Percentiles rank a stretch among this genome's conserved stretches.
phyloP scores from a whole-genome alignment of 2,329 filamentous ascomycete species.

The Pseudogymnoascus sp. region DNA sequence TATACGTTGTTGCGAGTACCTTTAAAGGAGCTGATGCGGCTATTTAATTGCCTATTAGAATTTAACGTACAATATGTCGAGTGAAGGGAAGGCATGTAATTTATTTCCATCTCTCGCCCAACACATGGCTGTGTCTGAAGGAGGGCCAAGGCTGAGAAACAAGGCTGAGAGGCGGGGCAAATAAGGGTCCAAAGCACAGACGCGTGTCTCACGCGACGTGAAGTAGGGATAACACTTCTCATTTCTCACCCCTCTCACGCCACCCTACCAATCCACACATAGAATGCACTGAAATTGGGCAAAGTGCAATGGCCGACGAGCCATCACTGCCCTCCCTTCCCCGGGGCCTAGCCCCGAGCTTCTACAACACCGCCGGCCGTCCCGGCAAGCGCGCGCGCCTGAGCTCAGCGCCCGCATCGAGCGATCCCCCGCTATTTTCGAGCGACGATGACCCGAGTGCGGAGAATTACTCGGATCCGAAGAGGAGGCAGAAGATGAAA shows the following conservation, averaged over 20 bases:
- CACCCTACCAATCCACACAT: not conserved
- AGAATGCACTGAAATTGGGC: not conserved
- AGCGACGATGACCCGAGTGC: constrained; percentile 62
- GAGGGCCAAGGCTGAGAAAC: not conserved
- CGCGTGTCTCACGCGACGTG: constrained; percentile 10
- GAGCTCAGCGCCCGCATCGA: constrained; percentile 41
- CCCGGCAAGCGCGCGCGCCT: constrained; percentile 34
- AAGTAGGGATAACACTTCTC: constrained; percentile 7
- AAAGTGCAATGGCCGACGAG: constrained; percentile 30
- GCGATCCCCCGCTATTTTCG: constrained; percentile 63
- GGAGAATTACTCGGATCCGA: constrained; percentile 53
- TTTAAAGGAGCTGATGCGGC: not conserved
- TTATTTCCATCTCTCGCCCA: not conserved
- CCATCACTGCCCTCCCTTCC: constrained; percentile 31
- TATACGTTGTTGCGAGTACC: not conserved
- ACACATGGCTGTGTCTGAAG: not conserved
- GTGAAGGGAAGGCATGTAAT: not conserved
- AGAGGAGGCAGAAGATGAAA: constrained; percentile 48
- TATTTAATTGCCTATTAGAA: not conserved
- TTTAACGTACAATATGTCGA: not conserved
- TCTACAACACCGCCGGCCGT: constrained; percentile 12
- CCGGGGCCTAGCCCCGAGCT: constrained; percentile 16
- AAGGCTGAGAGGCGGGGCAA: constrained; percentile 3
- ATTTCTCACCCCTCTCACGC: not conserved
- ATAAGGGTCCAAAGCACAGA: constrained; percentile 5